These are phyloP conservation scores for Hypomontagnella monticulosa DNA, from an alignment of 495 filamentous ascomycete species.

Conservation along the genomic window DNA sequence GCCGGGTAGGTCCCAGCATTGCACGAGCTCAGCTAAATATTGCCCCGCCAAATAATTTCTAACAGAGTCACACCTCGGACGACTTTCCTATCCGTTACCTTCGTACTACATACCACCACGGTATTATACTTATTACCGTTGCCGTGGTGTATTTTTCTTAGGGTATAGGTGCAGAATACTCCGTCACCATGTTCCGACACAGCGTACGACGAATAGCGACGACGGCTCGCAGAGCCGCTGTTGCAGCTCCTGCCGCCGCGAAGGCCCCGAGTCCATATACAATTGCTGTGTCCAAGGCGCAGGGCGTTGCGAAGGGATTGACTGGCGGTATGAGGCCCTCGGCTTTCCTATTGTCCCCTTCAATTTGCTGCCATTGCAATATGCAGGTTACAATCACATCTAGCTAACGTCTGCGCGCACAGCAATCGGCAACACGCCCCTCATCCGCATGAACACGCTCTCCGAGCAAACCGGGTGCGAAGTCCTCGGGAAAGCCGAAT, in stretches of 20 bases:
- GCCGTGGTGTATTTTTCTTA: not conserved
- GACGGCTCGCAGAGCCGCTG: conserved; percentile 54
- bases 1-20: not conserved
- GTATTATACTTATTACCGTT: not conserved
- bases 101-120: conserved; percentile 1
- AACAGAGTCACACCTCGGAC: not conserved
- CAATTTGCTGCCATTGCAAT: not conserved
- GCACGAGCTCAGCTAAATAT: not conserved
- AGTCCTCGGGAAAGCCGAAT: conserved; percentile 95
- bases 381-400: not conserved
- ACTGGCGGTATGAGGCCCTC: conserved; percentile 76
- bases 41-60: conserved; percentile 33
- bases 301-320: conserved; percentile 83
- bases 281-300: conserved; percentile 75
- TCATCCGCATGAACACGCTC: conserved; percentile 87
- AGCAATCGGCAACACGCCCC: conserved; percentile 97
- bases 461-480: conserved; percentile 95
- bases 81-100: not conserved
- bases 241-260: conserved; percentile 23
- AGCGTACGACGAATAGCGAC: conserved; percentile 61
- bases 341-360: not conserved
- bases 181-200: conserved; percentile 60
- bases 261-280: conserved; percentile 49
- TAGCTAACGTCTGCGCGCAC: conserved; percentile 22
- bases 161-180: not conserved